Percentiles rank a stretch among this genome's conserved stretches.
These are phyloP conservation scores for Citrus hindsii DNA, from an alignment of 345 rosid species.

Conservation along the genomic window DNA sequence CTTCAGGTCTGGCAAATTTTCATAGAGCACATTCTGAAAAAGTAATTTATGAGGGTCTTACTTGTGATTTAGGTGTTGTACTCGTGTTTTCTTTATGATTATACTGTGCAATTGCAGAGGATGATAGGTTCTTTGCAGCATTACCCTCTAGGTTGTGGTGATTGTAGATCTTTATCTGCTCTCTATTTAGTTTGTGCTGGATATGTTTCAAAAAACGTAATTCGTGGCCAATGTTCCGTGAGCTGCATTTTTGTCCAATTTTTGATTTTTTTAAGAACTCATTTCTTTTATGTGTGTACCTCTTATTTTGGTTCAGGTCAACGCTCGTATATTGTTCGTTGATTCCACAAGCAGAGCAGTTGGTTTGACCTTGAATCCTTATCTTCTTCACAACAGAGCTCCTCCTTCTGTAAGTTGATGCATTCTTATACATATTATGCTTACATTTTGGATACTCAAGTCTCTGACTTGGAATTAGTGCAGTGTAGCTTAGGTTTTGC, in stretches of 20 bases:
- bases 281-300: background rate
- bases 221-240: background rate
- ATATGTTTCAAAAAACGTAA: background rate
- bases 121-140: background rate
- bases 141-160: background rate
- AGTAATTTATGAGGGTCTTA: background rate
- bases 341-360: slow-evolving; percentile 95
- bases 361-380: slow-evolving; percentile 87
- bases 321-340: slow-evolving; percentile 80
- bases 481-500: background rate
- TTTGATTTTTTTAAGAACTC: background rate
- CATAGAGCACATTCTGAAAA: background rate
- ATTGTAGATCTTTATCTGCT: background rate
- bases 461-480: slow-evolving; percentile 7
- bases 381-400: slow-evolving; percentile 70
- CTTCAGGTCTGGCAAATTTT: background rate
- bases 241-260: too few species aligned
- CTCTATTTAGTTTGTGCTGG: background rate
- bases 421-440: background rate
- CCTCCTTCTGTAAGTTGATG: slow-evolving; percentile 67
- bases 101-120: background rate
- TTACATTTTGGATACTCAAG: background rate
- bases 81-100: background rate
- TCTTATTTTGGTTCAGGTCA: slow-evolving; percentile 53
- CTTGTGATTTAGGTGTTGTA: background rate